Base-by-base conservation (phyloP, 1,139 yeast species). In the Suhomyces kunorum region DNA sequence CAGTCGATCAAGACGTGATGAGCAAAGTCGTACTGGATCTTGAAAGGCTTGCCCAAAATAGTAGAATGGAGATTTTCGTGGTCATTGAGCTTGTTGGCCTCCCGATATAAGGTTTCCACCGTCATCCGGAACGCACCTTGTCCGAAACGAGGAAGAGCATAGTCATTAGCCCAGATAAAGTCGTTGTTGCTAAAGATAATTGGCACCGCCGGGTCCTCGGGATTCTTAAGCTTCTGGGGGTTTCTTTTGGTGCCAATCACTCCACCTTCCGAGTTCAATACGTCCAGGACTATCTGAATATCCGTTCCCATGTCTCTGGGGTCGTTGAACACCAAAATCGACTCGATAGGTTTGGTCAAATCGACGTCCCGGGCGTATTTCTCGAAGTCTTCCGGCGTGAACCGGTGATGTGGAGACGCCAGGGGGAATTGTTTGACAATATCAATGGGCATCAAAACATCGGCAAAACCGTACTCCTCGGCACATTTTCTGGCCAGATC, bases 231-330 rank as follows among this genome's bases (percentile, higher is more conserved):
- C 12, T 47, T 36, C 38, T 45, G 28, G 35, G 47, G 29, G 39
- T 17, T 55, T 35, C 87, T 64, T 28, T 66, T 56, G 1, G 96
- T 87, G 24, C 95, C 95, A 16, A 85, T 57, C 34, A 61, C 47
- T 0, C 96, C 96, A 36, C 62, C 53, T 8, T 79, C 68, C 8
- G 92, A 82, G 45, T 81, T 77, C 45, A 89, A 66, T 35, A 87
- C 54, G 58, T 92, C 98, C 44, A 78, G 60, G 4, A 87, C 79
- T 18, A 90, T 72, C 66, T 90, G 98, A 12, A 83, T 53, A 60
- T 90, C 98, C 2, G 92, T 77, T 1, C 88, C 90, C 82, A 89
- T 76, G 57, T 92, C 98, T 42, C 95, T 71, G 2, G 98, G 88
- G 61, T 92, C 98, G 59, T 87, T 88, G 63, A 90, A 89, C 31